Evolutionary conservation across 345 rosid genomes (phyloP).

Genomic region (Eucalyptus leucophloia): DNA sequence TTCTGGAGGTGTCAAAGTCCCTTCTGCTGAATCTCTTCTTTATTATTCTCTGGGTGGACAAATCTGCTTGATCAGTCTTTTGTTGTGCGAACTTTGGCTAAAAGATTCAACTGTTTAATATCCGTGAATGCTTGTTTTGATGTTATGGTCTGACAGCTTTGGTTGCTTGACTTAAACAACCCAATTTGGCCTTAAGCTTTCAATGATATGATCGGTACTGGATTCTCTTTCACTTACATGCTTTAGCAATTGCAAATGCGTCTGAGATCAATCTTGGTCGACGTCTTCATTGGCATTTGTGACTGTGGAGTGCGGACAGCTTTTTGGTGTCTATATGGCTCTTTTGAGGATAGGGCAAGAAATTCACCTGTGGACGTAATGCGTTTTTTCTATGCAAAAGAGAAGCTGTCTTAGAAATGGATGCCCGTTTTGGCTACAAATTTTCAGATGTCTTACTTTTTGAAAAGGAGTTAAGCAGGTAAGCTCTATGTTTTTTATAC

Average conservation of each 20-base stretch:
- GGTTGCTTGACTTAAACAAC: slow-evolving; percentile 29
- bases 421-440: slow-evolving; percentile 10
- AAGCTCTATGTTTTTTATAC: too few relatives aligned
- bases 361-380: neutral
- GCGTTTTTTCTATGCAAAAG: neutral
- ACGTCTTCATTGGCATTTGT: neutral
- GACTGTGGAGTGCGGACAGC: neutral
- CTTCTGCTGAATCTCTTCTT: too few relatives aligned
- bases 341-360: neutral
- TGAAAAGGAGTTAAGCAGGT: slow-evolving; percentile 3
- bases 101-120: neutral
- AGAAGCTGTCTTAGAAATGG: slow-evolving; percentile 5
- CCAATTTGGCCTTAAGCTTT: slow-evolving; percentile 19
- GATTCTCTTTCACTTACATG: slow-evolving; percentile 4
- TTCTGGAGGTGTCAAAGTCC: too few relatives aligned
- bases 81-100: too few relatives aligned
- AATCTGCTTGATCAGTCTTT: too few relatives aligned
- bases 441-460: slow-evolving; percentile 8
- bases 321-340: neutral
- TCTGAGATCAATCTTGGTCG: neutral
- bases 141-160: slow-evolving; percentile 17
- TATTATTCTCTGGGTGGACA: too few relatives aligned
- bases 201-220: slow-evolving; percentile 8
- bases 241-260: slow-evolving; percentile 5
- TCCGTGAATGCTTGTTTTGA: slow-evolving; percentile 24